A percentile compares a stretch with the other conserved stretches of the same genome.
These are phyloP conservation scores for Mycena olivaceomarginata DNA, from an alignment of 768 basidiomycete species.

Conservation along the genomic window DNA sequence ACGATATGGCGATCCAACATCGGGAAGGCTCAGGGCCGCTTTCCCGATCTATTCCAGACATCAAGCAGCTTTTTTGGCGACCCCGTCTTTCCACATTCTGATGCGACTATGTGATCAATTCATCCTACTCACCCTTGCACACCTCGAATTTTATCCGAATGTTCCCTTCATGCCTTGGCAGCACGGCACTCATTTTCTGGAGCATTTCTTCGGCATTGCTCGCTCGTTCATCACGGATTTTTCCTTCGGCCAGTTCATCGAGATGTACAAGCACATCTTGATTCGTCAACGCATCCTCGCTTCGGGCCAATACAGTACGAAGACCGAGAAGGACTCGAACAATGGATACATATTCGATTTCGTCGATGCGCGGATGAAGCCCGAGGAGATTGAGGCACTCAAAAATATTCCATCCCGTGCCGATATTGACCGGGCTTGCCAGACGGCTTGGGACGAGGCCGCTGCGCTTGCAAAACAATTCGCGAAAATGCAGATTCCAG, in stretches of 20 bases:
- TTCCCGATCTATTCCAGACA: no score
- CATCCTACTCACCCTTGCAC: neutral
- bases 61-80: no score
- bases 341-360: constrained; percentile 28
- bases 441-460: constrained; percentile 17
- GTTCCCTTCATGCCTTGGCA: constrained; percentile 34
- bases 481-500: constrained; percentile 10
- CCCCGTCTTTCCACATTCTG: no score
- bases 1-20: no score
- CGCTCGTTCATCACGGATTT: constrained; percentile 23
- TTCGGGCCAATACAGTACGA: constrained; percentile 27
- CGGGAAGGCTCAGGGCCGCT: no score
- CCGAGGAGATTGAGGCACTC: constrained; percentile 22
- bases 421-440: constrained; percentile 24
- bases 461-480: constrained; percentile 14
- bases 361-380: neutral
- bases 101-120: no score
- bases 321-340: constrained; percentile 28
- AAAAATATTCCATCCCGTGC: constrained; percentile 19
- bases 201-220: constrained; percentile 35
- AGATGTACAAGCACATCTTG: constrained; percentile 39
- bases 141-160: constrained; percentile 35
- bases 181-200: constrained; percentile 18
- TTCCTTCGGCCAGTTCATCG: constrained; percentile 29
- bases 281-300: constrained; percentile 26